Evolutionary conservation across 805 yeast genomes (phyloP), one percentile per base, ranked within the genome.

Genomic region (Yamadazyma takamatsuzukensis): DNA sequence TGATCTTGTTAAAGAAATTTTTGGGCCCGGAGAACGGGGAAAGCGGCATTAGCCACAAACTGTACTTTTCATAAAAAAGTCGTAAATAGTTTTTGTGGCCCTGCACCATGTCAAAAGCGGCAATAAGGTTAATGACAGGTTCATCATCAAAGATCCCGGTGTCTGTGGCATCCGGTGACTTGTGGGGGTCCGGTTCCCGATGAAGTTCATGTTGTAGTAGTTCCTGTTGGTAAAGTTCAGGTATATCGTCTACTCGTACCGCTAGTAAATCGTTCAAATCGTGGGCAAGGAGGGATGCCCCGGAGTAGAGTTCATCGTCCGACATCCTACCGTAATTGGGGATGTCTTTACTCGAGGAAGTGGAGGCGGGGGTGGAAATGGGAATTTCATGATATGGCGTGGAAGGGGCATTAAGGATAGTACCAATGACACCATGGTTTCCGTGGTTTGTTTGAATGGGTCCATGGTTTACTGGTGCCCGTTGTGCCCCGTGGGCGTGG

Each of bases 71-170:
- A 24, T 44, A 43, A 31, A 44, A 44, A 10, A 42, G 27, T 18
- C 47, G 33, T 6, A 42, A 31, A 23, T 44, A 44, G 28, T 44
- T 44, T 22, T 43, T 44, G 11, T 44, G 44, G n/a, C 37, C 39
- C 14, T 36, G 32, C n/a, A 35, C 27, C 30, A 42, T 21, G 29
- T 36, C 45, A 19, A 30, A 38, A 10, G 40, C 30, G 15, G 30
- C 27, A 12, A 41, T 33, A 18, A 34, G 38, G 11, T 18, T 24
- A 6, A 29, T 10, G 4, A 43, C 33, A 8, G 39, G 31, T 4
- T 27, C 34, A 19, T 43, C 43, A 23, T 37, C 36, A 15, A 33
- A 43, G 10, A 32, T 27, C 16, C 36, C 29, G 11, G 23, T 30
- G 15, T 27, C 37, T 6, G n/a, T n/a, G n/a, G n/a, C n/a, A 26